Percentiles rank a stretch among this genome's conserved stretches.
These are phyloP conservation scores for Sphagnum magellanicum DNA, from an alignment of 228 moss, liverwort and hornwort species.

Conservation along the genomic window DNA sequence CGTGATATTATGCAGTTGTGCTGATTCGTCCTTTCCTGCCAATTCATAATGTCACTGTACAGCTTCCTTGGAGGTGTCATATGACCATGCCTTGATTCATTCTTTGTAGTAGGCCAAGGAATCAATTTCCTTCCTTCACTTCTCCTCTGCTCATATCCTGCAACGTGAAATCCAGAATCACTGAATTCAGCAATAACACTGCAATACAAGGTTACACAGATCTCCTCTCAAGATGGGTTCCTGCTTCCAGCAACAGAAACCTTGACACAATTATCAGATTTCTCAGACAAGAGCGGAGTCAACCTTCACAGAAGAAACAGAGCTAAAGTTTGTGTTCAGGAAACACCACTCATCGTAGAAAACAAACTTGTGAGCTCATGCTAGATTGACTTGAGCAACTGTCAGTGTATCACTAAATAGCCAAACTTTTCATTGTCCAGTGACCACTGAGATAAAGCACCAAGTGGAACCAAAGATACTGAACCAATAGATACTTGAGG, in stretches of 20 bases:
- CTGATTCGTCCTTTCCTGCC: slow-evolving; percentile 62
- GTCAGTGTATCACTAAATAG: slow-evolving; percentile 66
- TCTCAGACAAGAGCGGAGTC: neutral
- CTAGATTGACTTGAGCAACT: slow-evolving; percentile 89
- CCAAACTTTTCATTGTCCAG: no score
- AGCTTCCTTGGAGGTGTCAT: slow-evolving; percentile 63
- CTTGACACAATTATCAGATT: neutral
- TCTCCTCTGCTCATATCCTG: slow-evolving; percentile 79
- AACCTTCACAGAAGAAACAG: neutral
- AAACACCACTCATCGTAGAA: slow-evolving; percentile 77
- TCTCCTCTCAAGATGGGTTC: no score
- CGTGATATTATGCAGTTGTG: slow-evolving; percentile 87
- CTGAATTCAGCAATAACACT: neutral
- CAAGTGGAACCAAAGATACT: no score
- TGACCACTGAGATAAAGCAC: no score
- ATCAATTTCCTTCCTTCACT: slow-evolving; percentile 55
- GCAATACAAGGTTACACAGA: neutral
- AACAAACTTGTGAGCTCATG: slow-evolving; percentile 83
- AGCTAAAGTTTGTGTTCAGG: neutral
- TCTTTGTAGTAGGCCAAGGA: slow-evolving; percentile 79
- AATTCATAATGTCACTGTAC: slow-evolving; percentile 38
- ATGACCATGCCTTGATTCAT: slow-evolving; percentile 71
- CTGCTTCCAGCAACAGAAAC: neutral
- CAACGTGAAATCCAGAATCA: neutral
- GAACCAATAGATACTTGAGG: no score